Conservation (phyloP, 2,329 filamentous ascomycete species). For the Phoma sp. region DNA sequence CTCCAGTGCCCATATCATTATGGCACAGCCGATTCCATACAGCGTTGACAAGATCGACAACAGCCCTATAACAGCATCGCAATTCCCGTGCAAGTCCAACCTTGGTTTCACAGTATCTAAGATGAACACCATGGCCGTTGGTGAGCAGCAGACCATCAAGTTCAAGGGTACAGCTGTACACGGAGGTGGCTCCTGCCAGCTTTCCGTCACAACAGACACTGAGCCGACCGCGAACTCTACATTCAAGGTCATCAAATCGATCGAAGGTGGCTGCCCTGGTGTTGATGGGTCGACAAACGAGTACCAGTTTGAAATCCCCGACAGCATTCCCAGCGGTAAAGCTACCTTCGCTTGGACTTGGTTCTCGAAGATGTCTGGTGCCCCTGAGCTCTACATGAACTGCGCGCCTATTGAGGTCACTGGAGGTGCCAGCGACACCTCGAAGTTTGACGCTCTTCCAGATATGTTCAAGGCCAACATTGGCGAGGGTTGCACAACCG, state of each 20-base stretch:
- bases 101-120: constrained; percentile 37
- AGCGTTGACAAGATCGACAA: constrained; percentile 62
- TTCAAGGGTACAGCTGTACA: constrained; percentile 80
- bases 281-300: constrained; percentile 63
- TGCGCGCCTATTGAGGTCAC: constrained; percentile 77
- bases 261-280: constrained; percentile 83
- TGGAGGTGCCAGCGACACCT: constrained; percentile 56
- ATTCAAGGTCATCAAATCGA: constrained; percentile 90
- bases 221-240: constrained; percentile 60
- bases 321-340: constrained; percentile 73
- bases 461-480: constrained; percentile 78
- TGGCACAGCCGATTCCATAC: constrained; percentile 71
- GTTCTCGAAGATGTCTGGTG: constrained; percentile 80
- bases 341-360: constrained; percentile 90
- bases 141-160: constrained; percentile 64
- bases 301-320: constrained; percentile 75
- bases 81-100: constrained; percentile 74
- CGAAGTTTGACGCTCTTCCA: constrained; percentile 68
- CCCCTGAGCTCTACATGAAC: constrained; percentile 90
- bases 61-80: constrained; percentile 63
- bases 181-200: constrained; percentile 88
- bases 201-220: constrained; percentile 73
- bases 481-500: constrained; percentile 57
- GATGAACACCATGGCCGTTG: constrained; percentile 63
- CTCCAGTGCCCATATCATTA: constrained; percentile 75